A percentile compares a stretch with the other conserved stretches of the same genome.
These are phyloP conservation scores for Fraxinus pennsylvanica DNA, from an alignment of 257 asterid species.

Conservation along the genomic window DNA sequence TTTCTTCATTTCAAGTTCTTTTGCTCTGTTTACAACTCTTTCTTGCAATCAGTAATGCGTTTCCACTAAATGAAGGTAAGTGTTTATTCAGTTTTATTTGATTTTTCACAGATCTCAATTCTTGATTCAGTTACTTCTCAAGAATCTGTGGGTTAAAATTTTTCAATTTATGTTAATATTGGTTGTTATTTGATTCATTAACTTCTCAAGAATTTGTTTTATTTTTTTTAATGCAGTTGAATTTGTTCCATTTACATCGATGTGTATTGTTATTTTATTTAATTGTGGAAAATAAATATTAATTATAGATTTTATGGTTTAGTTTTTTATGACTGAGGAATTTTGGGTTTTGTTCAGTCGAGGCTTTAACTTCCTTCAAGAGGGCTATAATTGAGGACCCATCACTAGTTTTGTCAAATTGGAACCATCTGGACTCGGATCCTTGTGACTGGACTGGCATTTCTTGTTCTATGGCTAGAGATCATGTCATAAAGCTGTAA, in stretches of 20 bases:
- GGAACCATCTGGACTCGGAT: slow-evolving; percentile 68
- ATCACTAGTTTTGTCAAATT: slow-evolving; percentile 54
- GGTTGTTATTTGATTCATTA: slow-evolving; percentile 19
- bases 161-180: slow-evolving; percentile 26
- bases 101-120: slow-evolving; percentile 42
- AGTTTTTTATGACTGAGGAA: slow-evolving; percentile 21
- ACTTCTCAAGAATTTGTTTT: no score
- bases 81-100: slow-evolving; percentile 11
- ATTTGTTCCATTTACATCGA: slow-evolving; percentile 16
- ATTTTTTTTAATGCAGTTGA: not conserved
- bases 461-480: slow-evolving; percentile 64
- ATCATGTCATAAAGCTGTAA: slow-evolving; percentile 83
- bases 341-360: slow-evolving; percentile 46
- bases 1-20: slow-evolving; percentile 39
- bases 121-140: slow-evolving; percentile 21
- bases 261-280: slow-evolving; percentile 30
- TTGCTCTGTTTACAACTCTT: slow-evolving; percentile 42
- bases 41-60: slow-evolving; percentile 46
- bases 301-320: slow-evolving; percentile 1
- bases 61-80: slow-evolving; percentile 69
- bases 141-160: slow-evolving; percentile 1
- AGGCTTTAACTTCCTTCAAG: slow-evolving; percentile 71
- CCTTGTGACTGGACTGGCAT: slow-evolving; percentile 84
- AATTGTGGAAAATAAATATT: slow-evolving; percentile 20
- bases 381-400: slow-evolving; percentile 89